phyloP scores from a whole-genome alignment of 257 asterid genomes.

The Plectranthus barbatus region DNA sequence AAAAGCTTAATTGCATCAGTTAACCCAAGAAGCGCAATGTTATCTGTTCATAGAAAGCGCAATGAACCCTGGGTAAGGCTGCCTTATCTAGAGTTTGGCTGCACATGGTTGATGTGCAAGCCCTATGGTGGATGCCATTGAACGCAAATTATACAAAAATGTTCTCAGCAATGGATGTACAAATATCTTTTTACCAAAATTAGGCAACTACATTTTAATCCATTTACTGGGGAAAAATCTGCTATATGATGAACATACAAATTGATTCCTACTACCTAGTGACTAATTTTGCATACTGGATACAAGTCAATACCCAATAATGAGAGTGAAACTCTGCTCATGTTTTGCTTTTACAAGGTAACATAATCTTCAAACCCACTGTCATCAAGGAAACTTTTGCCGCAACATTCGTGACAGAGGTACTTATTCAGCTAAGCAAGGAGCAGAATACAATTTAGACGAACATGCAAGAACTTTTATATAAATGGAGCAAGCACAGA shows the following conservation, averaged over 20 bases:
- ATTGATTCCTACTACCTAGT: background rate
- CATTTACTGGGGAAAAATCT: background rate
- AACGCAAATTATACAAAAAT: background rate
- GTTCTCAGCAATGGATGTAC: background rate
- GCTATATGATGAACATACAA: background rate
- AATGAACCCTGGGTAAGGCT: background rate
- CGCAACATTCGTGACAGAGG: background rate
- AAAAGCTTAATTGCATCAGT: background rate
- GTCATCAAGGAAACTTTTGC: background rate
- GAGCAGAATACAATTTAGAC: constrained; percentile 6
- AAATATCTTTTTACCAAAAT: background rate
- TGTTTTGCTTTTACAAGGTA: background rate
- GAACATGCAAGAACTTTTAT: constrained; percentile 4
- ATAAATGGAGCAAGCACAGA: background rate
- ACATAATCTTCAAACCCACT: background rate
- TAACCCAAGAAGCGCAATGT: background rate
- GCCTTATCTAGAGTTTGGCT: background rate
- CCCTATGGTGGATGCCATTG: background rate
- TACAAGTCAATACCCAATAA: background rate
- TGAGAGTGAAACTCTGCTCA: background rate
- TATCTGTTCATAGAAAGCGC: background rate
- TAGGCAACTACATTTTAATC: background rate
- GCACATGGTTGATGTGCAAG: background rate
- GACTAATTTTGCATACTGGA: background rate
- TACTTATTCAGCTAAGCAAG: constrained; percentile 9